These are phyloP conservation scores for Inga oerstediana DNA, from an alignment of 306 rosid genomes.

Conservation along the genomic window DNA sequence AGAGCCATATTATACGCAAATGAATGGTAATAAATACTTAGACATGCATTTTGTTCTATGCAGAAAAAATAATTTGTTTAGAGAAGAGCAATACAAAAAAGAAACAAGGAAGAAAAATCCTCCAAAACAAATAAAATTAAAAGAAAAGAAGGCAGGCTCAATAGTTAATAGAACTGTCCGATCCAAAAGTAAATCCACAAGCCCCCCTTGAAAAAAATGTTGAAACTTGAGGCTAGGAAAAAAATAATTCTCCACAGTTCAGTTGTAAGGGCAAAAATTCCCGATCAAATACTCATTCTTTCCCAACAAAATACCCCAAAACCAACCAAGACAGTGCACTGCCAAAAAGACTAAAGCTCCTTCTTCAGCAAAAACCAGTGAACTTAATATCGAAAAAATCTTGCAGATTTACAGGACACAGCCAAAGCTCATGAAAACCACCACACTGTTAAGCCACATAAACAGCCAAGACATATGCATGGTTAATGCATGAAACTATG, in stretches of 20 bases:
- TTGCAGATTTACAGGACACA: not conserved
- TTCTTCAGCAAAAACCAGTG: not conserved
- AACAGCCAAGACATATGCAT: not conserved
- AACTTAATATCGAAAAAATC: not conserved
- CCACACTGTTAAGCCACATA: slow-evolving; percentile 5
- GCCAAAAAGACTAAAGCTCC: not conserved
- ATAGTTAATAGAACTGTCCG: not conserved
- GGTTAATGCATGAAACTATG: not conserved
- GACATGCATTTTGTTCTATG: not conserved
- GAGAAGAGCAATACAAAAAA: not conserved
- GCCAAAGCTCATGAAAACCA: not conserved
- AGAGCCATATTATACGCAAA: slow-evolving; percentile 34
- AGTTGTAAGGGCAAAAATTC: not conserved
- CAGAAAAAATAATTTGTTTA: not conserved
- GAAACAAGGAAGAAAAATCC: not conserved
- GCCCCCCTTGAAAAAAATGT: not conserved
- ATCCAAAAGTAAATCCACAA: not conserved
- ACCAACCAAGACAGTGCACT: not conserved
- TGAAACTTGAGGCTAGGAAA: not conserved
- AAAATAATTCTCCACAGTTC: not conserved
- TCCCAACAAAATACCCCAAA: not conserved
- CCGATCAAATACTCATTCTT: not conserved
- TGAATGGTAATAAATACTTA: slow-evolving; percentile 6
- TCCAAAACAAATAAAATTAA: not conserved
- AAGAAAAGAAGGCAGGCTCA: not conserved